Percentiles rank a stretch among this genome's conserved stretches.
phyloP scores from a whole-genome alignment of 2,329 filamentous ascomycete genomes.

The Aureobasidium vineae region DNA sequence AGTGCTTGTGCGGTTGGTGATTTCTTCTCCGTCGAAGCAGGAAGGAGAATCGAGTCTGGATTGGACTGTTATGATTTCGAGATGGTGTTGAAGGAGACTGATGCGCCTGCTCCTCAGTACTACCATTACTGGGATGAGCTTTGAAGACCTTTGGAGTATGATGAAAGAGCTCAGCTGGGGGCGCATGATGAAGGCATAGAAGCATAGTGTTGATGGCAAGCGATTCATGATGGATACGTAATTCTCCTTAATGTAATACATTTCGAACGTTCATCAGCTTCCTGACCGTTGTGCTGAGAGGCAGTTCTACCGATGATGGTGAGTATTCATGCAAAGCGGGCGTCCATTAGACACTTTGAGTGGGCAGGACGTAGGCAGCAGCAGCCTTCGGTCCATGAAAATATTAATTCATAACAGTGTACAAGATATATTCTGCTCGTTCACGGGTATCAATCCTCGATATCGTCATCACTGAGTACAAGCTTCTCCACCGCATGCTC shows the following conservation, averaged over 20 bases:
- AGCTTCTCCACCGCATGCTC: conserved; percentile 39
- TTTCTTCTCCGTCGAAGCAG: neutral
- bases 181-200: neutral
- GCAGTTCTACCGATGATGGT: no score
- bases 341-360: no score
- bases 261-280: neutral
- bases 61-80: neutral
- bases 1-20: neutral
- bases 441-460: conserved; percentile 40
- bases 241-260: neutral
- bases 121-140: neutral
- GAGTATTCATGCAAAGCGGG: no score
- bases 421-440: neutral
- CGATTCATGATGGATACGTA: neutral
- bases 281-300: neutral
- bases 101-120: conserved; percentile 10
- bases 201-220: no score
- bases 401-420: neutral
- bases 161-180: neutral
- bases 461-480: conserved; percentile 51
- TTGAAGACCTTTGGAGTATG: neutral
- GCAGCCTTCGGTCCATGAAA: no score
- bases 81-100: conserved; percentile 1
- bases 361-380: no score
- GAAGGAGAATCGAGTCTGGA: neutral